Evolutionary conservation across 2,329 filamentous ascomycete genomes (phyloP).

Genomic region (Beauveria scarabaeidicola): DNA sequence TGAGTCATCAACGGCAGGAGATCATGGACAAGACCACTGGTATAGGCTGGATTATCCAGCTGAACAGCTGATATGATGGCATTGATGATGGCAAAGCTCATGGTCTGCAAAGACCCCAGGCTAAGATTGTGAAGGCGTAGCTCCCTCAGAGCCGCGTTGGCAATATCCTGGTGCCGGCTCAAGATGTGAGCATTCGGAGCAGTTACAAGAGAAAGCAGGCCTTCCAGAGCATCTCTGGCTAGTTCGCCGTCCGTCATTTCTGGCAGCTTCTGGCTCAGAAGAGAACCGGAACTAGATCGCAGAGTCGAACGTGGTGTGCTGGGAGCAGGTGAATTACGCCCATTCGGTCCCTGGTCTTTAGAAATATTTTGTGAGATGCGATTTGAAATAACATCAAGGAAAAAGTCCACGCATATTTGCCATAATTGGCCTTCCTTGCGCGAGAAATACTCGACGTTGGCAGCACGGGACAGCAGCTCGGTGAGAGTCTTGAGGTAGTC

Average conservation of each 20-base stretch:
- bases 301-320: slow-evolving; percentile 23
- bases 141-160: slow-evolving; percentile 49
- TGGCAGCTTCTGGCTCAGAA: slow-evolving; percentile 22
- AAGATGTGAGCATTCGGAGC: slow-evolving; percentile 8
- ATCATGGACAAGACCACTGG: slow-evolving; percentile 49
- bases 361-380: slow-evolving; percentile 34
- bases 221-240: slow-evolving; percentile 43
- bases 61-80: slow-evolving; percentile 55
- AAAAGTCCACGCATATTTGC: slow-evolving; percentile 63
- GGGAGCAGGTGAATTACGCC: slow-evolving; percentile 40
- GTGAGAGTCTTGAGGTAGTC: slow-evolving; percentile 73
- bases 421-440: slow-evolving; percentile 50
- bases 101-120: slow-evolving; percentile 56
- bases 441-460: slow-evolving; percentile 73
- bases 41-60: slow-evolving; percentile 58
- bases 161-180: slow-evolving; percentile 45
- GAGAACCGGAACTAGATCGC: slow-evolving; percentile 20
- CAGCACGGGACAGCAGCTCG: slow-evolving; percentile 59
- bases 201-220: slow-evolving; percentile 37
- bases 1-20: slow-evolving; percentile 63
- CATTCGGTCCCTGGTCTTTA: slow-evolving; percentile 22
- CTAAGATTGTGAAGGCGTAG: slow-evolving; percentile 50
- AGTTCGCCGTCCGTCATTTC: slow-evolving; percentile 24
- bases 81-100: slow-evolving; percentile 71
- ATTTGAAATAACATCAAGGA: slow-evolving; percentile 51